Evolutionary conservation across 192 early-diverging fungal species (phyloP), one percentile per base, ranked within the genome.

Genomic region (Mortierella antarctica): DNA sequence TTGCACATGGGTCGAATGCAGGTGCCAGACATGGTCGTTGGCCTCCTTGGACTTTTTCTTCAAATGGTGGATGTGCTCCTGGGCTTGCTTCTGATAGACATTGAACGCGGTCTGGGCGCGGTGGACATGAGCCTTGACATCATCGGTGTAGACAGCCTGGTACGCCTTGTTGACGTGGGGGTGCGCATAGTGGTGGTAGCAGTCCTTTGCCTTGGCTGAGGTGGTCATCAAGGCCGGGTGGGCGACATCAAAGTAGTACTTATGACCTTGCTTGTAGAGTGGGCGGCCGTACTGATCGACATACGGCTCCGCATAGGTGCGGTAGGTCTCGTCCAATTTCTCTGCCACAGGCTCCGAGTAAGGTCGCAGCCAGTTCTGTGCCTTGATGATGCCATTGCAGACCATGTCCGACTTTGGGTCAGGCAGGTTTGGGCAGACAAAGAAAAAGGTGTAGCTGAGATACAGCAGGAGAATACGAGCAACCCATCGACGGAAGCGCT

Each of bases 231-330:
- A 18, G 11, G 58, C 57, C 6, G 76, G 76, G 8, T 71, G 50
- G 21, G 68, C 76, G 6, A 66, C 50, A 6, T 65, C 45, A 39
- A 10, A 12, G 51, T 79, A 79, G 44, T 71, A 71, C 51, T 79
- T 59, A 18, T 71, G 54, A 17, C 69, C 49, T 21, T 71, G 57
- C 9, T 54, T 44, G 40, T 80, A 72, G 40, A 80, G 15, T 4
- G 77, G 77, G 6, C 65, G 64, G 21, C 65, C 77, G 31, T 72
- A 80, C 54, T 72, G 77, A 15, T 80, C 70, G 4, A 72, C 58
- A 44, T 67, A 71, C 1, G 77, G 77, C 49, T 67, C 76, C 1
- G 39, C 74, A 53, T 76, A 76, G 14, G 56, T 45, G 12, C 56
- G 67, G n/a, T 76, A 76, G 5, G 74, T 65, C 53, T 76, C 58